These are phyloP conservation scores for Tolypocladium cylindrosporum DNA, from an alignment of 2,329 filamentous ascomycete species.

Conservation along the genomic window DNA sequence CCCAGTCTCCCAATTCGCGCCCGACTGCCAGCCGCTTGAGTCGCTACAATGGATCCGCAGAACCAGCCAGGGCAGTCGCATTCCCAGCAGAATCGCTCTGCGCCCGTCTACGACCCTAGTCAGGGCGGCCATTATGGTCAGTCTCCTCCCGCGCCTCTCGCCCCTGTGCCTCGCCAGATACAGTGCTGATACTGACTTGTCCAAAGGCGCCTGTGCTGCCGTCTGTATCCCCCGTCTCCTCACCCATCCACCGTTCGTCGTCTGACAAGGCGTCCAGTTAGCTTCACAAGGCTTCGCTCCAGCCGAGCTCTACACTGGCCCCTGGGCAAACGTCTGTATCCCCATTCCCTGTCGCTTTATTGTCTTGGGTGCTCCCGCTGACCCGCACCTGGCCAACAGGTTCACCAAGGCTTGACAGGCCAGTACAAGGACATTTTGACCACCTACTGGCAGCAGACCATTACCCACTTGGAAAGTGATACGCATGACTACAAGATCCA, in stretches of 20 bases:
- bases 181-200: constrained; percentile 7
- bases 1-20: constrained; percentile 3
- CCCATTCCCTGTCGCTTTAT: not conserved
- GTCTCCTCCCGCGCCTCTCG: constrained; percentile 11
- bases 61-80: constrained; percentile 41
- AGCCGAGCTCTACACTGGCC: constrained; percentile 86
- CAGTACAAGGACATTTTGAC: constrained; percentile 95
- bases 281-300: constrained; percentile 80
- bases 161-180: not conserved
- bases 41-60: constrained; percentile 26
- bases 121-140: constrained; percentile 73
- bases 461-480: constrained; percentile 88
- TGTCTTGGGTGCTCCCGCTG: not conserved
- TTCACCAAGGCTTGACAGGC: constrained; percentile 88
- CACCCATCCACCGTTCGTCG: not conserved
- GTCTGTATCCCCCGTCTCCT: constrained; percentile 17
- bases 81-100: constrained; percentile 46
- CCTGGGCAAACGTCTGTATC: constrained; percentile 79
- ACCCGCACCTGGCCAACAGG: constrained; percentile 38
- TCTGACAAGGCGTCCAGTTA: constrained; percentile 46
- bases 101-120: constrained; percentile 61
- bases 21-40: constrained; percentile 1
- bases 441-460: constrained; percentile 98
- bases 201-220: constrained; percentile 35
- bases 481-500: constrained; percentile 98